Evolutionary conservation across 805 yeast genomes (phyloP).

Genomic region (Metschnikowia baotianmanensis): DNA sequence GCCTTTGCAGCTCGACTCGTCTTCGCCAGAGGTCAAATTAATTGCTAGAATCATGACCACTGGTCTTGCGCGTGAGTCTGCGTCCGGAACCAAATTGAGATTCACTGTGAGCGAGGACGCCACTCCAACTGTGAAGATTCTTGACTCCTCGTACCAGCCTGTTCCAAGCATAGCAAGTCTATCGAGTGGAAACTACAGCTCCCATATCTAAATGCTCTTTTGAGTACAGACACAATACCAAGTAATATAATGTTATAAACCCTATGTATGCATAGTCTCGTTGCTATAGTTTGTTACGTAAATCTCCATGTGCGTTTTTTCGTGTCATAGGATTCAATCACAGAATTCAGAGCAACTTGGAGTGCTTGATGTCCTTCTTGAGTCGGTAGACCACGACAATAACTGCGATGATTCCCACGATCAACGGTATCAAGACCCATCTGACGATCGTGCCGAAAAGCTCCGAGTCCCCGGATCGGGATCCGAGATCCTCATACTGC

Average conservation of each 20-base stretch:
- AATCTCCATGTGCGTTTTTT: not conserved
- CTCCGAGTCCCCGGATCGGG: conserved; percentile 20
- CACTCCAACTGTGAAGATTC: conserved; percentile 39
- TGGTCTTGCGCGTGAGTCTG: conserved; percentile 67
- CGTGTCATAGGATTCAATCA: not conserved
- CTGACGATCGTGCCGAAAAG: conserved; percentile 26
- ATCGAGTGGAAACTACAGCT: conserved; percentile 50
- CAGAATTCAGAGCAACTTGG: conserved; percentile 47
- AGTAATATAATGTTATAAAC: conserved; percentile 1
- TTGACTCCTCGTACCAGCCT: conserved; percentile 28
- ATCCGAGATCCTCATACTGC: conserved; percentile 22
- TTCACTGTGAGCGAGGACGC: conserved; percentile 52
- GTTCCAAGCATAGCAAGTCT: conserved; percentile 47
- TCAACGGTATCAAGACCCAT: conserved; percentile 43
- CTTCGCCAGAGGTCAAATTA: conserved; percentile 47
- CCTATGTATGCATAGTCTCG: not conserved
- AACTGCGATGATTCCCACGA: conserved; percentile 38
- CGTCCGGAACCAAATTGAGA: conserved; percentile 69
- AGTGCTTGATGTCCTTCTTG: conserved; percentile 61
- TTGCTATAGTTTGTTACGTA: not conserved
- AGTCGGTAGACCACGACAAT: conserved; percentile 49
- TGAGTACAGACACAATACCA: not conserved
- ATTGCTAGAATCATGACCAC: conserved; percentile 85
- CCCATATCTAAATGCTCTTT: conserved; percentile 15
- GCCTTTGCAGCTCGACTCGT: conserved; percentile 45